Conservation (phyloP, 768 basidiomycete genomes). For the Piloderma croceum region DNA sequence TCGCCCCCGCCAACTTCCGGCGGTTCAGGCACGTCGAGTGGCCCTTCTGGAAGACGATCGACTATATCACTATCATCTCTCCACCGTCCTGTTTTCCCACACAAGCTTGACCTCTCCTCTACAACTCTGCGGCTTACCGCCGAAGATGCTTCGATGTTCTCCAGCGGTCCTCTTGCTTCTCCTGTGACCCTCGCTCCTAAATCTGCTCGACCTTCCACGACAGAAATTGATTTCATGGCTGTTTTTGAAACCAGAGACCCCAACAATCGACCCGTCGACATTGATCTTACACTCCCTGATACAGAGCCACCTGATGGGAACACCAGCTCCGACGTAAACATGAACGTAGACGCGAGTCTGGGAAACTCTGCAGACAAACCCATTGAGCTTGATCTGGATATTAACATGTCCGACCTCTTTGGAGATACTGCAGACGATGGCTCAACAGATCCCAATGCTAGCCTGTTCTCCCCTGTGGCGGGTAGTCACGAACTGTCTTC, state of each 20-base stretch:
- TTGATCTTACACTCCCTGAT: conserved; percentile 54
- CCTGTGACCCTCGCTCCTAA: conserved; percentile 81
- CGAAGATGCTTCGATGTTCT: conserved; percentile 53
- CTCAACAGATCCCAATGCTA: conserved; percentile 29
- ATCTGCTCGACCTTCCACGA: conserved; percentile 59
- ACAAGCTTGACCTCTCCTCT: conserved; percentile 79
- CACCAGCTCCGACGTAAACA: conserved; percentile 24
- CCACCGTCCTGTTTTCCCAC: conserved; percentile 62
- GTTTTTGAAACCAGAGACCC: conserved; percentile 38
- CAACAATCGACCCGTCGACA: conserved; percentile 36
- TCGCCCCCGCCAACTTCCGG: no score
- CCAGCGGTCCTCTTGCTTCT: conserved; percentile 61
- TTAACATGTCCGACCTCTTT: conserved; percentile 59
- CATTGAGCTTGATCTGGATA: conserved; percentile 74
- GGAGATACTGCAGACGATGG: conserved; percentile 39
- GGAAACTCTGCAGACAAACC: conserved; percentile 76
- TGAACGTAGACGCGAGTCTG: conserved; percentile 29
- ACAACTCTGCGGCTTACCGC: conserved; percentile 58
- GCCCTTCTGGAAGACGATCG: conserved; percentile 51
- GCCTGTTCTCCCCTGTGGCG: conserved; percentile 47
- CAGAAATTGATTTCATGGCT: conserved; percentile 60
- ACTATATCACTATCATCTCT: conserved; percentile 78
- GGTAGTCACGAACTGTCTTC: conserved; percentile 17
- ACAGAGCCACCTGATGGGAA: no score
- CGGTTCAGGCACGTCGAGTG: conserved; percentile 5